These are phyloP conservation scores for Aspergillus tanneri DNA, from an alignment of 2,329 filamentous ascomycete species.

Conservation along the genomic window DNA sequence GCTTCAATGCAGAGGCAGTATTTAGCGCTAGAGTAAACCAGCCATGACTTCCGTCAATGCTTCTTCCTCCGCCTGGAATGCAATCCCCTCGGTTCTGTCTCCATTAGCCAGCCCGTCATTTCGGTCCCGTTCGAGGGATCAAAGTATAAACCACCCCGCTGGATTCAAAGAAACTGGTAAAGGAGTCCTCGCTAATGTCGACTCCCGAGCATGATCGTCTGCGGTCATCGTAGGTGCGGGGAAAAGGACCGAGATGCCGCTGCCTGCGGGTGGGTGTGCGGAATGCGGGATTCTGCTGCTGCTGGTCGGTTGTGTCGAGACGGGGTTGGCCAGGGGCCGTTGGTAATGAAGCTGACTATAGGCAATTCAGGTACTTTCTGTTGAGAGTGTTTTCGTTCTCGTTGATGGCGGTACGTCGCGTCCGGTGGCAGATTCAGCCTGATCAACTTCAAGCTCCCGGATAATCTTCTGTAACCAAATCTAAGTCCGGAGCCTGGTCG, in stretches of 20 bases:
- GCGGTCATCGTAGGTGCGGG: slow-evolving; percentile 11
- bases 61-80: slow-evolving; percentile 38
- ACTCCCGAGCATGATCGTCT: slow-evolving; percentile 5
- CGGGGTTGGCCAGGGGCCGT: too few relatives aligned
- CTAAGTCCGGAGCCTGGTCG: slow-evolving; percentile 55
- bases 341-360: too few relatives aligned
- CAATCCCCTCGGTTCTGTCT: slow-evolving; percentile 14
- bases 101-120: slow-evolving; percentile 13
- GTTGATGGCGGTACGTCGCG: too few relatives aligned
- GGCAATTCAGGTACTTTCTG: too few relatives aligned
- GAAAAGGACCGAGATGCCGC: slow-evolving; percentile 17
- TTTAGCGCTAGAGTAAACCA: slow-evolving; percentile 29
- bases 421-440: slow-evolving; percentile 54
- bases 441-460: slow-evolving; percentile 57
- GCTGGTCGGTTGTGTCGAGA: slow-evolving; percentile 6
- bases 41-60: slow-evolving; percentile 37
- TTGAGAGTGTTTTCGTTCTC: too few relatives aligned
- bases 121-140: slow-evolving; percentile 20
- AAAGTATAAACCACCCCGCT: slow-evolving; percentile 50
- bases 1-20: too few relatives aligned
- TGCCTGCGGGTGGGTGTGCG: slow-evolving; percentile 16
- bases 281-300: slow-evolving; percentile 5
- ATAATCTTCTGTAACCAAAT: slow-evolving; percentile 61
- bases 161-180: slow-evolving; percentile 63
- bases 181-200: slow-evolving; percentile 44